Evolutionary conservation across 306 rosid genomes (phyloP), one percentile per base, ranked within the genome.

Genomic region (Amphicarpaea edgeworthii): DNA sequence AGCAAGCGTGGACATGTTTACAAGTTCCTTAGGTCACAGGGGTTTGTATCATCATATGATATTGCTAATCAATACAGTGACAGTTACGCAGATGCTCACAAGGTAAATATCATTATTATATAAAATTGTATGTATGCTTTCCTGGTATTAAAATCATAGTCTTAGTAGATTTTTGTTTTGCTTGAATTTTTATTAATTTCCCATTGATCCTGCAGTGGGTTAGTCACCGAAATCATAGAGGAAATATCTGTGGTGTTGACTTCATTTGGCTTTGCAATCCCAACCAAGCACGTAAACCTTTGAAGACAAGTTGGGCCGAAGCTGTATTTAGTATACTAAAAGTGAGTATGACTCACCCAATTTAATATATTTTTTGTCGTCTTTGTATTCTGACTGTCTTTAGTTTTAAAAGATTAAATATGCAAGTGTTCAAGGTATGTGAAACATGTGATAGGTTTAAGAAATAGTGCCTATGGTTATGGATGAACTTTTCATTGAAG

Each of bases 211-310:
- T 64, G 68, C 83, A 95, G 99, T 95, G 97, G 99, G 91, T 95
- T 72, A 95, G 99, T 87, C 99, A 95, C 84, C 84, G 93, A 55
- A 95, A 95, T 84, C 99, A 95, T 82, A 82, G 93, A 76, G 99
- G 99, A 79, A 95, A 95, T 84, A 89, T 92, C 40, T 95, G 99
- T 46, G 99, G 99, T 14, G 99, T 95, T 59, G 86, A 86, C 72
- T 92, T 95, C 86, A 88, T 95, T 79, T 95, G 99, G 99, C 98
- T 95, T 83, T 85, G 89, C 69, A 95, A 95, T 81, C 97, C 99
- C 68, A 92, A 88, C 73, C 88, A 87, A 81, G 68, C 89, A 12
- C 87, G 93, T 12, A 92, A 90, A 53, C 90, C 96, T 41, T 68
- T 92, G 49, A 88, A 89, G 89, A 85, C 92, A 68, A 95, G 97